Evolutionary conservation across 768 basidiomycete genomes (phyloP).

Genomic region (Suillus bovinus): DNA sequence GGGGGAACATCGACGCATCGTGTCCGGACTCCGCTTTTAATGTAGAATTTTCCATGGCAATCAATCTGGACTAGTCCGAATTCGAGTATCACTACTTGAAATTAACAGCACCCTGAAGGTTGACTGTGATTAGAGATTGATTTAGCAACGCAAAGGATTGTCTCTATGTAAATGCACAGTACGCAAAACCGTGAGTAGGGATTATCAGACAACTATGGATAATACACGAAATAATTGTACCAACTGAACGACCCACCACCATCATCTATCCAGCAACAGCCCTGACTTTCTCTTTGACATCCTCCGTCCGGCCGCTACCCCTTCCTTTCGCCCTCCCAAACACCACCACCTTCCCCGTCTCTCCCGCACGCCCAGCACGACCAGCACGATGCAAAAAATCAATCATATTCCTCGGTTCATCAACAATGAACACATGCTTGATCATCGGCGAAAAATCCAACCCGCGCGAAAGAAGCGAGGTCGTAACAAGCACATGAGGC

Average conservation of each 20-base stretch:
- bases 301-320: slow-evolving; percentile 53
- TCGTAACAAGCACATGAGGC: slow-evolving; percentile 81
- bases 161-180: neutral
- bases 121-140: neutral
- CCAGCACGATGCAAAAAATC: slow-evolving; percentile 94
- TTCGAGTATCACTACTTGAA: too few relatives aligned
- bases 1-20: too few relatives aligned
- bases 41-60: too few relatives aligned
- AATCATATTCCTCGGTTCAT: slow-evolving; percentile 85
- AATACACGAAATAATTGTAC: neutral
- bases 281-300: slow-evolving; percentile 51
- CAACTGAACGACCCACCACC: neutral
- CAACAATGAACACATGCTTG: slow-evolving; percentile 82
- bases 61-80: too few relatives aligned
- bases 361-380: slow-evolving; percentile 74
- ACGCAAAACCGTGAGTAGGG: slow-evolving; percentile 4
- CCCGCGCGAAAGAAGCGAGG: slow-evolving; percentile 87
- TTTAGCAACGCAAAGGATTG: neutral
- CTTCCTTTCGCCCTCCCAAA: slow-evolving; percentile 73
- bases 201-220: neutral
- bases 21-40: too few relatives aligned
- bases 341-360: slow-evolving; percentile 68
- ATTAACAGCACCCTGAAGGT: too few relatives aligned
- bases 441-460: slow-evolving; percentile 83
- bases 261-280: slow-evolving; percentile 34